Percentiles rank a stretch among this genome's conserved stretches.
These are phyloP conservation scores for Aspergillus texensis DNA, from an alignment of 2,329 filamentous ascomycete species.

Conservation along the genomic window DNA sequence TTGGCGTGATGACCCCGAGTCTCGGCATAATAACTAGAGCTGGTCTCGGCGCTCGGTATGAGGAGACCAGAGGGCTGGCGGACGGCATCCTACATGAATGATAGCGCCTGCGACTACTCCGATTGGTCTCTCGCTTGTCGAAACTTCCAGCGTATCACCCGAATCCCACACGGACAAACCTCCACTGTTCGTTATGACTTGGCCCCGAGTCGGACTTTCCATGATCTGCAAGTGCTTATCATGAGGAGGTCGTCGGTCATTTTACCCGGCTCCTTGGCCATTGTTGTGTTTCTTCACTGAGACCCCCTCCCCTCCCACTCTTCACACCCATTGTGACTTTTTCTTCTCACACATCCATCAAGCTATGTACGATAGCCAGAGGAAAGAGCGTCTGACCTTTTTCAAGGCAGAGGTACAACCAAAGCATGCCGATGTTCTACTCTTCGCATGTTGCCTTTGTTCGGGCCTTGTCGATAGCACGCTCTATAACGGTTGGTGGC, in stretches of 20 bases:
- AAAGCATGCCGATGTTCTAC: slow-evolving; percentile 27
- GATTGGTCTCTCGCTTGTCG: not conserved
- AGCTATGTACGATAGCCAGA: slow-evolving; percentile 4
- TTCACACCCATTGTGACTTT: not conserved
- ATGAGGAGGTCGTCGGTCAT: not conserved
- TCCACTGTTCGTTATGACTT: not conserved
- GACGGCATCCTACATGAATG: not conserved
- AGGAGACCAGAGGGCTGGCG: not conserved
- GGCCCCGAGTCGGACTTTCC: not conserved
- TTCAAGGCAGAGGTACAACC: slow-evolving; percentile 25
- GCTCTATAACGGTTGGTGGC: slow-evolving; percentile 30
- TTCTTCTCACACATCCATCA: not conserved
- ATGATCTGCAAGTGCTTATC: slow-evolving; percentile 1
- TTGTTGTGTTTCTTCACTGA: not conserved
- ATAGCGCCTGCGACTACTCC: not conserved
- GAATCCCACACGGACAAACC: not conserved
- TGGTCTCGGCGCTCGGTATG: not conserved
- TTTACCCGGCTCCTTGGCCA: not conserved
- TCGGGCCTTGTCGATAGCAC: slow-evolving; percentile 35
- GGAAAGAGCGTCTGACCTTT: slow-evolving; percentile 15
- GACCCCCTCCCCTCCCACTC: not conserved
- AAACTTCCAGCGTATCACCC: not conserved
- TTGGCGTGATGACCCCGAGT: slow-evolving; percentile 6
- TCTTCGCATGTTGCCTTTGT: slow-evolving; percentile 31
- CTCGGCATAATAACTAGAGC: not conserved